Percentiles rank a stretch among this genome's conserved stretches.
Evolutionary conservation across 1,284 basidiomycete genomes (phyloP).

Genomic region (Inonotus obliquus): DNA sequence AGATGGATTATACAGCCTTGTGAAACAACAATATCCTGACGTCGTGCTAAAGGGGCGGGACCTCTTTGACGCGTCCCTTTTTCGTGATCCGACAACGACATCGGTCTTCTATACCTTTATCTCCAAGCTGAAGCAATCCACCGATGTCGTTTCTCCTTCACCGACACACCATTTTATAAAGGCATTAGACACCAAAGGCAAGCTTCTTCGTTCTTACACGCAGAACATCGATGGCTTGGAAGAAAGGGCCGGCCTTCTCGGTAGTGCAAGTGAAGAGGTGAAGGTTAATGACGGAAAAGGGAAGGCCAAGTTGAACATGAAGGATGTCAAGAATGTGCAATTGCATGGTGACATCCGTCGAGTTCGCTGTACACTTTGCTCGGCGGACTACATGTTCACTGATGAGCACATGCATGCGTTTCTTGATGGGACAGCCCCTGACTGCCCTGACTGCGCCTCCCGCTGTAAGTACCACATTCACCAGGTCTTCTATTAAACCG

Average conservation of each 20-base stretch:
- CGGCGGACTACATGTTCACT: constrained; percentile 66
- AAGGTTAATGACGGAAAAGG: constrained; percentile 51
- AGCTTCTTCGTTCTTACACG: constrained; percentile 85
- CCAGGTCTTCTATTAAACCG: background rate
- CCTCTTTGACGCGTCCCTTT: constrained; percentile 84
- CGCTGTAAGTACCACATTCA: constrained; percentile 57
- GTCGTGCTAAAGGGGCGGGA: constrained; percentile 84
- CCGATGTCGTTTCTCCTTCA: constrained; percentile 77
- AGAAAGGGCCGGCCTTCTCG: constrained; percentile 69
- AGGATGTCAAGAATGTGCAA: constrained; percentile 79
- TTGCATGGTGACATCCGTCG: constrained; percentile 90
- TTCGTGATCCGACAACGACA: constrained; percentile 80
- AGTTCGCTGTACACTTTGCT: constrained; percentile 81
- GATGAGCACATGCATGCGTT: constrained; percentile 60
- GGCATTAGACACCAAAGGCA: constrained; percentile 79
- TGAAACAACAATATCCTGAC: constrained; percentile 80
- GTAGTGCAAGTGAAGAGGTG: constrained; percentile 52
- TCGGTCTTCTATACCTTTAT: constrained; percentile 94
- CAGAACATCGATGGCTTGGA: constrained; percentile 96
- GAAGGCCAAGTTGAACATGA: constrained; percentile 58
- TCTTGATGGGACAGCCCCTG: constrained; percentile 64
- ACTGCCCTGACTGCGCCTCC: constrained; percentile 76
- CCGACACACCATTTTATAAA: constrained; percentile 88
- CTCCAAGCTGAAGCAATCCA: constrained; percentile 79
- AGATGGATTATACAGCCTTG: constrained; percentile 84